Percentiles rank a stretch among this genome's conserved stretches.
Conservation (phyloP, 2,329 filamentous ascomycete species). For the Fusarium xyrophilum region DNA sequence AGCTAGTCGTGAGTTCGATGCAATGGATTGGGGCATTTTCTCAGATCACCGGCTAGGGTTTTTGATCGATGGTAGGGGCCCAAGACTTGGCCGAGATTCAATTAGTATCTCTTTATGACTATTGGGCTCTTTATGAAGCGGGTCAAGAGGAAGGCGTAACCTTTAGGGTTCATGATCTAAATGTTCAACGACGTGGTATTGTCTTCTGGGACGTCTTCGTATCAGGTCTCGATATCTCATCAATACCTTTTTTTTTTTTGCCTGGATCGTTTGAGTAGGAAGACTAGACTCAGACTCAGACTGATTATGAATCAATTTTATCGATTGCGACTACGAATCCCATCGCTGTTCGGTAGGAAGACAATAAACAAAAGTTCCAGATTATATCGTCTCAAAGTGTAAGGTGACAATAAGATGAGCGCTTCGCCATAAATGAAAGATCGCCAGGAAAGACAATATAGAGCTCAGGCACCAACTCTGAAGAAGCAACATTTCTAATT, state of each 20-base stretch:
- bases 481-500: no score
- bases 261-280: neutral
- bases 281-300: neutral
- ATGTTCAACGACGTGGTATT: no score
- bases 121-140: neutral
- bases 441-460: neutral
- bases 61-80: neutral
- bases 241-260: no score
- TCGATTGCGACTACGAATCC: neutral
- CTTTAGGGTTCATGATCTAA: neutral
- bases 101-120: neutral
- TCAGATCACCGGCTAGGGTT: neutral
- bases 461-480: neutral
- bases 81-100: neutral
- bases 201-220: neutral
- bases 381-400: neutral
- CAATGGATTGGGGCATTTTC: neutral
- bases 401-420: neutral
- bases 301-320: neutral
- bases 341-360: neutral
- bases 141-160: no score
- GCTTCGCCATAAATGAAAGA: neutral
- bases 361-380: conserved; percentile 14
- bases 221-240: neutral
- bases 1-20: neutral